Conservation (phyloP, 768 basidiomycete genomes). For the Lepiota brunneoincarnata region DNA sequence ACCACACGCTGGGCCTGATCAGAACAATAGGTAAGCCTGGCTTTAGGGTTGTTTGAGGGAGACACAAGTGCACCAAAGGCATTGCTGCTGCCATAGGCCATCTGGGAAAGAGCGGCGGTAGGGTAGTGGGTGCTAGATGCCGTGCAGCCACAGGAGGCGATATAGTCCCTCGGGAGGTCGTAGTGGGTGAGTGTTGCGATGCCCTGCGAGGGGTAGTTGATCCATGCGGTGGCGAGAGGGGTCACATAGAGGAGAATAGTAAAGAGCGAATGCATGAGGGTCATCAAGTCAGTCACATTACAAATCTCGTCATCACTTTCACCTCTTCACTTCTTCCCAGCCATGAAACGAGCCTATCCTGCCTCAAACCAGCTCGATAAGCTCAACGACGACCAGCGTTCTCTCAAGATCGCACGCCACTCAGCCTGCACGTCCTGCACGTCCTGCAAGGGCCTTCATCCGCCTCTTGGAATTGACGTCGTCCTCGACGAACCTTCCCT, state of each 20-base stretch:
- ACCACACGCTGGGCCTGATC: conserved; percentile 67
- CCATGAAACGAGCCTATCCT: conserved; percentile 71
- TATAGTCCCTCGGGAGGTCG: conserved; percentile 46
- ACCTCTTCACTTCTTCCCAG: conserved; percentile 15
- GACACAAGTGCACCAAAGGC: conserved; percentile 44
- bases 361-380: conserved; percentile 47
- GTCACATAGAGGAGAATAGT: too few relatives aligned
- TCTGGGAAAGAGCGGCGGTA: conserved; percentile 76
- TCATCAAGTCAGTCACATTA: too few relatives aligned
- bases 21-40: conserved; percentile 1
- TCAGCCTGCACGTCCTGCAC: conserved; percentile 65
- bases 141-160: conserved; percentile 79
- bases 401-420: conserved; percentile 84
- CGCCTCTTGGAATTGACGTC: conserved; percentile 55
- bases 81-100: conserved; percentile 76
- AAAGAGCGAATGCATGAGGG: too few relatives aligned
- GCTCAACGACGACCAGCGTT: conserved; percentile 47
- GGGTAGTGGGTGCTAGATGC: conserved; percentile 67
- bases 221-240: conserved; percentile 43
- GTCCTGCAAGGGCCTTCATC: conserved; percentile 69
- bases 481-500: conserved; percentile 50
- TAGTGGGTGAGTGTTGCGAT: conserved; percentile 82
- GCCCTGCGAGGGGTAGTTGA: conserved; percentile 59
- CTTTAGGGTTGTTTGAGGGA: background rate
- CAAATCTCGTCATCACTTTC: too few relatives aligned